Evolutionary conservation across 225 moss, liverwort and hornwort genomes (phyloP).

Genomic region (Asterella californica): DNA sequence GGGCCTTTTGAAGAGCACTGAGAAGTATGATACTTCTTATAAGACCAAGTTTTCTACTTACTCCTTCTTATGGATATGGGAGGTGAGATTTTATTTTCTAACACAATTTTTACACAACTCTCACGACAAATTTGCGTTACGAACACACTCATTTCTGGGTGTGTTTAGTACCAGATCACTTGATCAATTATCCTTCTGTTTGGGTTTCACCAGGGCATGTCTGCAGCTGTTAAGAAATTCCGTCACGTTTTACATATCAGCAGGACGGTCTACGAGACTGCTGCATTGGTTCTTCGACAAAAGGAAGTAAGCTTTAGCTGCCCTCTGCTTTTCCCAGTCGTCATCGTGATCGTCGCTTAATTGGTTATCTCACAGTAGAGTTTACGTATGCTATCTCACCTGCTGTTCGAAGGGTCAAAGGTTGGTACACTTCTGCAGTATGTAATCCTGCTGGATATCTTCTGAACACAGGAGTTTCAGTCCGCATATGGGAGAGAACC

Average conservation of each 20-base stretch:
- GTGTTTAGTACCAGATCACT: neutral
- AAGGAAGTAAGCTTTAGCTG: conserved; percentile 44
- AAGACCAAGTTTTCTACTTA: conserved; percentile 87
- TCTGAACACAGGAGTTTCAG: conserved; percentile 45
- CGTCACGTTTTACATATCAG: conserved; percentile 73
- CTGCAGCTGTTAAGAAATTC: conserved; percentile 75
- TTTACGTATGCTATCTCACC: neutral
- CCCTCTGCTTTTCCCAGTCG: neutral
- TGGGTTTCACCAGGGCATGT: conserved; percentile 49
- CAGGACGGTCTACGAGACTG: conserved; percentile 58
- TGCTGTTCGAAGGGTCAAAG: neutral
- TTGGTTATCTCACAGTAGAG: neutral
- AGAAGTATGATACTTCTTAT: conserved; percentile 68
- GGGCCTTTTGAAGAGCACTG: conserved; percentile 79
- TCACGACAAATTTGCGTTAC: neutral
- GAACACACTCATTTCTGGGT: neutral
- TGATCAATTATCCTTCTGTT: neutral
- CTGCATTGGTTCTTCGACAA: conserved; percentile 59
- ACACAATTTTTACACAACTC: neutral
- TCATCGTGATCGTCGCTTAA: neutral
- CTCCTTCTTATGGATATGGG: conserved; percentile 84
- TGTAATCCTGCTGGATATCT: too few relatives aligned
- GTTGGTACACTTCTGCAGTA: neutral
- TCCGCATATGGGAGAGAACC: conserved; percentile 58
- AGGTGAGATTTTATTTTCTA: conserved; percentile 28